Evolutionary conservation across 2,329 filamentous ascomycete genomes (phyloP), one percentile per base, ranked within the genome.

Genomic region (Neofusicoccum laricinum): DNA sequence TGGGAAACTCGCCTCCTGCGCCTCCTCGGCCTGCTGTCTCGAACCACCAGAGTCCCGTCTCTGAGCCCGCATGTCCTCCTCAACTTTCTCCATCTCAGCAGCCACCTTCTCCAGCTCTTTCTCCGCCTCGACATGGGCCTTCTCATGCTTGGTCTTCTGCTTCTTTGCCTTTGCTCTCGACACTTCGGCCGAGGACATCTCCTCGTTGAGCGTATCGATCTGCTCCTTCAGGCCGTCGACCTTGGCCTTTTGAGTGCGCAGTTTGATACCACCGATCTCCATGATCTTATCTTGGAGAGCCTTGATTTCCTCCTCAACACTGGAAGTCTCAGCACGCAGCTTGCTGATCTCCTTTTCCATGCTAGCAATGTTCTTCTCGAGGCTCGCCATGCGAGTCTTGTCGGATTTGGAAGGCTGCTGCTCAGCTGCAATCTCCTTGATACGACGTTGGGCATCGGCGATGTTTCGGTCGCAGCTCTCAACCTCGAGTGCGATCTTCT

Each of bases 241-340:
- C 81, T 91, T 96, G 66, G 92, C 88, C 70, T 95, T 93, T 75
- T 99, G 94, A 17, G 89, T 86, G 63, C 95, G 89, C 17, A 99
- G 87, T 78, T 92, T 93, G 72, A 98, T 93, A 78, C 95, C 95
- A 73, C 95, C 95, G 67, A 97, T 90, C 77, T 97, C 90, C 95
- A 99, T 98, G 72, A 99, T 99, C 82, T 93, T 96, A 83, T 95
- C 90, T 75, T 99, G 94, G 1, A 99, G 83, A 19, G 85, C 85
- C 78, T 96, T 94, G 78, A 99, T 98, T 77, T 98, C 95, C 30
- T 89, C 88, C 75, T 99, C 95, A 8, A 97, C 88, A 50, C 89
- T 95, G 1, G 91, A 87, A n/a, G 91, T 97, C 77, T 98, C 92
- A 10, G 86, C 83, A 66, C 88, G 91, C 10, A 99, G 84, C 71